Evolutionary conservation across 169 alveolate genomes (phyloP).

Genomic region (Theileria sp.): DNA sequence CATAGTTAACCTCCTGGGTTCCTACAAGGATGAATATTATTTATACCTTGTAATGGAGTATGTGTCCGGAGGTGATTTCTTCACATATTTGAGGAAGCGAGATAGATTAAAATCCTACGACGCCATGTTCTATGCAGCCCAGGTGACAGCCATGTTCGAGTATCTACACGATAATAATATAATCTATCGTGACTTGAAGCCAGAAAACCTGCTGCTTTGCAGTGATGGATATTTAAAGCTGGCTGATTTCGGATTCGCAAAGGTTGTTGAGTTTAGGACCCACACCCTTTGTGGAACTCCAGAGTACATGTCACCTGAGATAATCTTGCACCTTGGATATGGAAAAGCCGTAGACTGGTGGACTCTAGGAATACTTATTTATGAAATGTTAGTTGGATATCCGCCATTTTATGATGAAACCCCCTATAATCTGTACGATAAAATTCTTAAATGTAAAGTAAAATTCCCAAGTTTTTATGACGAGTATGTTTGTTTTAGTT

Average conservation of each 20-base stretch:
- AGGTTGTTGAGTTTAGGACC: conserved; percentile 94
- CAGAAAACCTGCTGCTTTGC: conserved; percentile 95
- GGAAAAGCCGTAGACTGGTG: conserved; percentile 98
- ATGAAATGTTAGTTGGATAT: conserved; percentile 97
- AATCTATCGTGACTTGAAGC: conserved; percentile 93
- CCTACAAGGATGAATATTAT: conserved; percentile 87
- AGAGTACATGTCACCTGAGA: conserved; percentile 99
- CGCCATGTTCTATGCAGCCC: conserved; percentile 92
- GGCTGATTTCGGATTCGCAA: conserved; percentile 99
- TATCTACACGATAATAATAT: conserved; percentile 92
- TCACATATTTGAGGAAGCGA: conserved; percentile 87
- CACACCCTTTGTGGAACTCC: conserved; percentile 99
- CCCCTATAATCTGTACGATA: conserved; percentile 95
- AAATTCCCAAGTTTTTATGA: conserved; percentile 91
- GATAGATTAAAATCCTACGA: conserved; percentile 89
- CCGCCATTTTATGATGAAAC: conserved; percentile 98
- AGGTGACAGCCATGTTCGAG: conserved; percentile 93
- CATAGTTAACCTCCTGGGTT: conserved; percentile 86
- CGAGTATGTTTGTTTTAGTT: conserved; percentile 58
- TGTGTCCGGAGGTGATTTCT: conserved; percentile 95
- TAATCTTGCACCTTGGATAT: conserved; percentile 91
- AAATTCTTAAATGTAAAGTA: conserved; percentile 92
- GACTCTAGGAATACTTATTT: conserved; percentile 96
- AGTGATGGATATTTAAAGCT: conserved; percentile 95
- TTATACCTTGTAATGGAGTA: conserved; percentile 91